Percentiles rank a stretch among this genome's conserved stretches.
phyloP scores from a whole-genome alignment of 2,329 filamentous ascomycete genomes.

The Metarhizium brunneum region DNA sequence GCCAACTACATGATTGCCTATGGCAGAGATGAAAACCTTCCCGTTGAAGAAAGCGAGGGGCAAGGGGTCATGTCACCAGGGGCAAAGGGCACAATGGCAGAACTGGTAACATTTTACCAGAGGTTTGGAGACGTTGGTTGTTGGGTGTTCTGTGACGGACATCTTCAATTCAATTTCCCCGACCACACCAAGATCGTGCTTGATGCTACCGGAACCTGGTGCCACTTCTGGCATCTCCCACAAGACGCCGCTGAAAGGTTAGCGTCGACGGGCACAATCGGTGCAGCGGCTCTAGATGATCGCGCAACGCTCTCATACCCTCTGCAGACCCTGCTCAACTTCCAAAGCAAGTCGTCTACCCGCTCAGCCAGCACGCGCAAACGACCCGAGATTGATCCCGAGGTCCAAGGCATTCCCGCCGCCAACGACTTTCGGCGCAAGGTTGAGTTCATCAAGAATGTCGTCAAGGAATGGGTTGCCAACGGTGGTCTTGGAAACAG shows the following conservation, averaged over 20 bases:
- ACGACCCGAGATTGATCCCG: conserved; percentile 50
- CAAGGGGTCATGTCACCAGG: conserved; percentile 30
- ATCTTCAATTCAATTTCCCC: conserved; percentile 80
- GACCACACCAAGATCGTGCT: conserved; percentile 81
- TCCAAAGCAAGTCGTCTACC: conserved; percentile 38
- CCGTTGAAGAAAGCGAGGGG: conserved; percentile 35
- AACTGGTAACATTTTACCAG: conserved; percentile 73
- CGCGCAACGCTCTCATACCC: conserved; percentile 64
- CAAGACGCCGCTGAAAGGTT: conserved; percentile 61
- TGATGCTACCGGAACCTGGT: conserved; percentile 63
- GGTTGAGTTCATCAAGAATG: conserved; percentile 59
- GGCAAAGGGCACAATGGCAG: conserved; percentile 29
- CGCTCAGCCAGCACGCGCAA: conserved; percentile 39
- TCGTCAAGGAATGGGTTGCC: conserved; percentile 61
- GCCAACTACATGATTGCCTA: conserved; percentile 68
- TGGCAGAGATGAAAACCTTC: conserved; percentile 57
- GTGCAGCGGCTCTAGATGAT: conserved; percentile 60
- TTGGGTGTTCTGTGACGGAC: conserved; percentile 74
- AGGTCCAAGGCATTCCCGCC: conserved; percentile 54
- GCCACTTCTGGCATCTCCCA: conserved; percentile 69
- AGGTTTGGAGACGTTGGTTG: conserved; percentile 71
- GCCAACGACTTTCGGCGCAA: conserved; percentile 68
- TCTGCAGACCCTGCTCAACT: conserved; percentile 65
- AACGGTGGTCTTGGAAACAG: conserved; percentile 64
- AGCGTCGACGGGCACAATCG: conserved; percentile 54